Conservation (phyloP, 192 early-diverging fungal species). For the Helicostylum pulchrum region DNA sequence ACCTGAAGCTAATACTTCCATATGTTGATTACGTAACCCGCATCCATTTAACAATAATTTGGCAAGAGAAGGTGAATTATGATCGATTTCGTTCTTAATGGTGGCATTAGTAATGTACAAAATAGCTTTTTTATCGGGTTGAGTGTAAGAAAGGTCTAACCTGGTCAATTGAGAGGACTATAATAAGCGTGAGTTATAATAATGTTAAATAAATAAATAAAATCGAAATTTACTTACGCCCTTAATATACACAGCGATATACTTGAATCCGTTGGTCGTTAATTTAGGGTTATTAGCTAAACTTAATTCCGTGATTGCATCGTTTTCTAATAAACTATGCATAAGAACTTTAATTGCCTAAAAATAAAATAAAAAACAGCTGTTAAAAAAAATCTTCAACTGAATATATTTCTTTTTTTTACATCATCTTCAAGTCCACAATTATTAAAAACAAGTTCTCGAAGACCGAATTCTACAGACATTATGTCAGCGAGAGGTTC, state of each 20-base stretch:
- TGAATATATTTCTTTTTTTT: not conserved
- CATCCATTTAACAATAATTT: conserved; percentile 28
- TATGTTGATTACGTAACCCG: conserved; percentile 8
- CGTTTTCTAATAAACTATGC: conserved; percentile 69
- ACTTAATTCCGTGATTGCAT: conserved; percentile 61
- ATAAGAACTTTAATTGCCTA: conserved; percentile 62
- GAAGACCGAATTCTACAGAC: conserved; percentile 70
- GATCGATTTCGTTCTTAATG: conserved; percentile 1
- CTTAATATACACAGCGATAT: conserved; percentile 69
- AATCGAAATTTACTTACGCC: conserved; percentile 39
- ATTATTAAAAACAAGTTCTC: conserved; percentile 60
- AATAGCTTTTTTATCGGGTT: conserved; percentile 66
- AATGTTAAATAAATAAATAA: too few species aligned
- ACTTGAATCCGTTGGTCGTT: conserved; percentile 70
- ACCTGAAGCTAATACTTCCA: conserved; percentile 34
- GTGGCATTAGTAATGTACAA: conserved; percentile 67
- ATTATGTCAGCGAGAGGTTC: conserved; percentile 75
- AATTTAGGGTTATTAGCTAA: conserved; percentile 67
- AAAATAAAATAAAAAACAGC: conserved; percentile 2
- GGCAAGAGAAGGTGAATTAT: conserved; percentile 5
- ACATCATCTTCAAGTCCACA: conserved; percentile 75
- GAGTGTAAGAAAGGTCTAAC: conserved; percentile 68
- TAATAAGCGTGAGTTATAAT: not conserved
- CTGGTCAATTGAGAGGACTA: conserved; percentile 60
- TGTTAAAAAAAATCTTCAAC: too few species aligned